Percentiles rank a stretch among this genome's conserved stretches.
phyloP scores from a whole-genome alignment of 768 basidiomycete genomes.

The Boletus subcaerulescens region DNA sequence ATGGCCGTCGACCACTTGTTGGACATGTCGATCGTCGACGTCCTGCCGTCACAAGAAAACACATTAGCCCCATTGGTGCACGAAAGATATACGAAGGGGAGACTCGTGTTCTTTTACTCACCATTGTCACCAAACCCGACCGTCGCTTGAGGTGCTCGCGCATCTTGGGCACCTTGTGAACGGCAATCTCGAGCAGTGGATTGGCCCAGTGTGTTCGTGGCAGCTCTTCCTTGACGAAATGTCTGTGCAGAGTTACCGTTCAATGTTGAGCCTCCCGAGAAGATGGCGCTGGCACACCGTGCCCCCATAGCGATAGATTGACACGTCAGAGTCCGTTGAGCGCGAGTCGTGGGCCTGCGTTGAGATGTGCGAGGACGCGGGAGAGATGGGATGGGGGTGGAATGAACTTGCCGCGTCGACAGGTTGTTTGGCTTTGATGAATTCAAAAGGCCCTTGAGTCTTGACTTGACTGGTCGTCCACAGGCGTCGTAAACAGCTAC shows the following conservation, averaged over 20 bases:
- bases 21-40: conserved; percentile 50
- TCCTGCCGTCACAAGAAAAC: not conserved
- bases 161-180: conserved; percentile 53
- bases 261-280: not conserved
- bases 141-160: conserved; percentile 53
- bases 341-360: too few species aligned
- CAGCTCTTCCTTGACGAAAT: conserved; percentile 78
- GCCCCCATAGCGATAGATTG: conserved; percentile 47
- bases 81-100: too few species aligned
- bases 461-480: too few species aligned
- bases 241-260: conserved; percentile 37
- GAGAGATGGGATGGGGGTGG: conserved; percentile 54
- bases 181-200: conserved; percentile 58
- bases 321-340: too few species aligned
- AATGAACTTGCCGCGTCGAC: conserved; percentile 29
- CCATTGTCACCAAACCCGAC: conserved; percentile 66
- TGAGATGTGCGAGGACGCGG: conserved; percentile 41
- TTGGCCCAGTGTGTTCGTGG: conserved; percentile 78
- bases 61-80: too few species aligned
- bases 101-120: conserved; percentile 36
- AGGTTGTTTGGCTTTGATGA: too few species aligned
- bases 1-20: conserved; percentile 70
- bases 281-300: conserved; percentile 41
- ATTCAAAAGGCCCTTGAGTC: too few species aligned
- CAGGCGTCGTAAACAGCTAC: too few species aligned